A percentile compares a stretch with the other conserved stretches of the same genome.
These are phyloP conservation scores for Taxawa tesnikishii DNA, from an alignment of 2,329 filamentous ascomycete genomes.

Conservation along the genomic window DNA sequence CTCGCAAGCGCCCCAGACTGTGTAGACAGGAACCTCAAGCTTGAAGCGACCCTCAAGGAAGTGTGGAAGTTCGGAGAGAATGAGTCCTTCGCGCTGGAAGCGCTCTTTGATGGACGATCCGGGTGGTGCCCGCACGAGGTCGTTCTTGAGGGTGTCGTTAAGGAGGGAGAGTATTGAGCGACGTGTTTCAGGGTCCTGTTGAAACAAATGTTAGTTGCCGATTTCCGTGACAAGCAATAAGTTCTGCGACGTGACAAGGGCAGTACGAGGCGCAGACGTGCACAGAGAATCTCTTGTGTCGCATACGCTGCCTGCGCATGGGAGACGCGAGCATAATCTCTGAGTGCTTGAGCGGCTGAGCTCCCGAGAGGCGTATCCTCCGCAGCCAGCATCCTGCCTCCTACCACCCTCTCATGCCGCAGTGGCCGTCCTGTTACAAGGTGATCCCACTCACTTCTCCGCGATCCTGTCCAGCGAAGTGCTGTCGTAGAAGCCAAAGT, in stretches of 20 bases:
- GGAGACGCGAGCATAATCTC: too few species aligned
- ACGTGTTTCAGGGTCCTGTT: conserved; percentile 90
- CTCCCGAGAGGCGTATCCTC: too few species aligned
- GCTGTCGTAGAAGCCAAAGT: conserved; percentile 98
- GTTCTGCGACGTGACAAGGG: not conserved
- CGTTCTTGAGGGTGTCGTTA: conserved; percentile 57
- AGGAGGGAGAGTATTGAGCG: conserved; percentile 96
- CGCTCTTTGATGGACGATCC: conserved; percentile 65
- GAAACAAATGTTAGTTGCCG: conserved; percentile 5
- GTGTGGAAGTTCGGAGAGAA: conserved; percentile 81
- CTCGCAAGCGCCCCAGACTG: conserved; percentile 97
- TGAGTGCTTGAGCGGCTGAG: too few species aligned
- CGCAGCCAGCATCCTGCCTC: too few species aligned
- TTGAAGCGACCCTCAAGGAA: conserved; percentile 82
- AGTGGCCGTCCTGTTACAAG: too few species aligned
- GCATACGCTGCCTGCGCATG: too few species aligned
- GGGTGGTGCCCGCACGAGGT: conserved; percentile 56
- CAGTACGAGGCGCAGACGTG: too few species aligned
- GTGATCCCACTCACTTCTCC: conserved; percentile 91
- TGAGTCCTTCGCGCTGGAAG: conserved; percentile 68
- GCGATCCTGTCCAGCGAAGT: conserved; percentile 92
- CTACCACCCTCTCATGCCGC: too few species aligned
- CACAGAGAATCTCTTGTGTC: too few species aligned
- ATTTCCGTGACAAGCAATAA: conserved; percentile 2
- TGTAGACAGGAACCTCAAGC: conserved; percentile 93